A percentile compares a stretch with the other conserved stretches of the same genome.
Evolutionary conservation across 768 basidiomycete species (phyloP).

Genomic region (Trametopsis cervina): DNA sequence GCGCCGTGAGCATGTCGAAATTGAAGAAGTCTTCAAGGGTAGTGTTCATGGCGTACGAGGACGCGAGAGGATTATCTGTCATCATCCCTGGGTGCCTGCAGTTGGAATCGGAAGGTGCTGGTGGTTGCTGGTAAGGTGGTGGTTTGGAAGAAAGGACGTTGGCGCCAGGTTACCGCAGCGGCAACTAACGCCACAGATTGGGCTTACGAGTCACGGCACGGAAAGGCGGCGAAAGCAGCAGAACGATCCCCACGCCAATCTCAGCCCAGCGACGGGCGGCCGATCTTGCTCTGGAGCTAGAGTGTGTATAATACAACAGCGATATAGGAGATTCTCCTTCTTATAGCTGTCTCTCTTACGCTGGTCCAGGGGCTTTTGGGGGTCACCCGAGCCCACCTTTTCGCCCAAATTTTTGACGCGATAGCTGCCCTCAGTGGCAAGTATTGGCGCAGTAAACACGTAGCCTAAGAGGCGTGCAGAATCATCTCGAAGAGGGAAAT

Average conservation of each 20-base stretch:
- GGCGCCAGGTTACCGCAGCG: not conserved
- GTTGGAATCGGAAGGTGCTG: not conserved
- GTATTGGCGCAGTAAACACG: too few relatives aligned
- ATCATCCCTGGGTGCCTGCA: not conserved
- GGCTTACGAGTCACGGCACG: not conserved
- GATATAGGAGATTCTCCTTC: too few relatives aligned
- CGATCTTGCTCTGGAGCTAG: too few relatives aligned
- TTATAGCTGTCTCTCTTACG: too few relatives aligned
- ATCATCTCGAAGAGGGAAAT: too few relatives aligned
- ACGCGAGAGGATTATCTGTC: not conserved
- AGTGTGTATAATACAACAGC: too few relatives aligned
- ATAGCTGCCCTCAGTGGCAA: too few relatives aligned
- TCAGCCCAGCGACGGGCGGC: too few relatives aligned
- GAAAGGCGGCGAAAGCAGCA: not conserved
- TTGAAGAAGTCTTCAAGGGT: constrained; percentile 56
- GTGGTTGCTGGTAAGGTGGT: not conserved
- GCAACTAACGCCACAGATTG: not conserved
- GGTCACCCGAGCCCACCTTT: too few relatives aligned
- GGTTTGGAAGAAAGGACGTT: not conserved
- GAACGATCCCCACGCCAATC: not conserved
- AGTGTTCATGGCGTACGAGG: not conserved
- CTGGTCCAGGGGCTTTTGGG: too few relatives aligned
- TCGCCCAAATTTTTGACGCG: too few relatives aligned
- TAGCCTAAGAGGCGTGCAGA: too few relatives aligned
- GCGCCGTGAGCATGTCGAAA: constrained; percentile 45